A percentile compares a stretch with the other conserved stretches of the same genome.
These are phyloP conservation scores for Phoma sp. DNA, from an alignment of 2,329 filamentous ascomycete species.

Conservation along the genomic window DNA sequence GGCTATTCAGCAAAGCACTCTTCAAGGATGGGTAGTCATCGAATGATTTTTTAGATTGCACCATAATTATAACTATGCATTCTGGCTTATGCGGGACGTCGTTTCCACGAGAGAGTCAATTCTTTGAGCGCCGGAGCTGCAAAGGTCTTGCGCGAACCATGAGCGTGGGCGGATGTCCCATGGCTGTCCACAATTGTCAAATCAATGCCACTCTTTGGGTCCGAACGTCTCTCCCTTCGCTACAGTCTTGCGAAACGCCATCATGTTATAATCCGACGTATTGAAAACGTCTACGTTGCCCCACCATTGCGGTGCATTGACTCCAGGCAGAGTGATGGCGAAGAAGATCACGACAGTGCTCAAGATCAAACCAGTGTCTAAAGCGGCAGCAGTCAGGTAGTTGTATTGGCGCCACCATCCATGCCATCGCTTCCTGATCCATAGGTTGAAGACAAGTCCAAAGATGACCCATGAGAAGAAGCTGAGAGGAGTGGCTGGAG, in stretches of 20 bases:
- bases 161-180: neutral
- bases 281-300: constrained; percentile 25
- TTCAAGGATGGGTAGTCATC: too few species aligned
- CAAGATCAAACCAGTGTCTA: constrained; percentile 36
- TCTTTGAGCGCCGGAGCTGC: too few species aligned
- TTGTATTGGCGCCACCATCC: constrained; percentile 36
- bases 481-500: constrained; percentile 52
- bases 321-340: constrained; percentile 28
- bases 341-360: constrained; percentile 38
- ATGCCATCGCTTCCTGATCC: constrained; percentile 26
- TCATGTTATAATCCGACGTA: constrained; percentile 25
- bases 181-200: neutral
- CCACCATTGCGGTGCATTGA: constrained; percentile 35
- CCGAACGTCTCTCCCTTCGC: constrained; percentile 26
- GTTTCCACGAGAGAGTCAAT: too few species aligned
- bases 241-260: constrained; percentile 24
- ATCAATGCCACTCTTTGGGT: constrained; percentile 23
- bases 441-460: constrained; percentile 33
- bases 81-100: too few species aligned
- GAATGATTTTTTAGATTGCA: too few species aligned
- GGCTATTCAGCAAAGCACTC: too few species aligned
- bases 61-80: too few species aligned
- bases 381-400: constrained; percentile 32
- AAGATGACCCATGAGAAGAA: constrained; percentile 35
- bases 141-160: too few species aligned